phyloP scores from a whole-genome alignment of 1,284 basidiomycete genomes.

The Ustilago curta region DNA sequence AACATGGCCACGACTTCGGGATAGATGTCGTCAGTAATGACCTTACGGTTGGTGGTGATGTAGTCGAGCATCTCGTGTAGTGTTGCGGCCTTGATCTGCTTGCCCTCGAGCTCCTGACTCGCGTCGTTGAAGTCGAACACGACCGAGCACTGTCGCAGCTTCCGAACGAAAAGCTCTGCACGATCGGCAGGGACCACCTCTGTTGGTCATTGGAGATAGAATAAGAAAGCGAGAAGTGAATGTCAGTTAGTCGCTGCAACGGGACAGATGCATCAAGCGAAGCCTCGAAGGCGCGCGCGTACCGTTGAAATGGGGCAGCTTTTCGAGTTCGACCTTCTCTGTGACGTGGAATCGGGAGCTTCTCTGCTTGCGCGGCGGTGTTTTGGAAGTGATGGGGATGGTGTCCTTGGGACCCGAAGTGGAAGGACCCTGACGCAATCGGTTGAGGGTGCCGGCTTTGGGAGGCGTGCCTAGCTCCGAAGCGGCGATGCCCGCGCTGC shows the following conservation, averaged over 20 bases:
- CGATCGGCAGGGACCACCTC: conserved; percentile 91
- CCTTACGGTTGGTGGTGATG: conserved; percentile 94
- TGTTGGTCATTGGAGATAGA: conserved; percentile 67
- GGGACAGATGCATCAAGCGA: background rate
- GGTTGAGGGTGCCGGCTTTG: conserved; percentile 59
- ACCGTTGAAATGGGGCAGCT: conserved; percentile 93
- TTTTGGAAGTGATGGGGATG: conserved; percentile 65
- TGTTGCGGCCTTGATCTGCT: conserved; percentile 98
- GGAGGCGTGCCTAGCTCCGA: conserved; percentile 57
- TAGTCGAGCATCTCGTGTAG: conserved; percentile 99
- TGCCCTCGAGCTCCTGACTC: conserved; percentile 92
- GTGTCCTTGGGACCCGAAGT: conserved; percentile 64
- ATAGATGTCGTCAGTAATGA: conserved; percentile 97
- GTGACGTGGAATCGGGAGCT: conserved; percentile 86
- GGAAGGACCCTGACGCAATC: conserved; percentile 53
- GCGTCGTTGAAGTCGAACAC: conserved; percentile 99
- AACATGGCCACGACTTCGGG: conserved; percentile 97
- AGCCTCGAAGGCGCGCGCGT: conserved; percentile 69
- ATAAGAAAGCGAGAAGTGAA: background rate
- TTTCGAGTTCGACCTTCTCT: conserved; percentile 95
- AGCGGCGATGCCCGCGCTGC: conserved; percentile 45
- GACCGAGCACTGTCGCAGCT: conserved; percentile 94
- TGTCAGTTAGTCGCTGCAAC: background rate
- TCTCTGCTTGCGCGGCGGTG: conserved; percentile 67
- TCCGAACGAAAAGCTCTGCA: conserved; percentile 90